These are phyloP conservation scores for Coffea eugenioides DNA, from an alignment of 257 asterid genomes.

Conservation along the genomic window DNA sequence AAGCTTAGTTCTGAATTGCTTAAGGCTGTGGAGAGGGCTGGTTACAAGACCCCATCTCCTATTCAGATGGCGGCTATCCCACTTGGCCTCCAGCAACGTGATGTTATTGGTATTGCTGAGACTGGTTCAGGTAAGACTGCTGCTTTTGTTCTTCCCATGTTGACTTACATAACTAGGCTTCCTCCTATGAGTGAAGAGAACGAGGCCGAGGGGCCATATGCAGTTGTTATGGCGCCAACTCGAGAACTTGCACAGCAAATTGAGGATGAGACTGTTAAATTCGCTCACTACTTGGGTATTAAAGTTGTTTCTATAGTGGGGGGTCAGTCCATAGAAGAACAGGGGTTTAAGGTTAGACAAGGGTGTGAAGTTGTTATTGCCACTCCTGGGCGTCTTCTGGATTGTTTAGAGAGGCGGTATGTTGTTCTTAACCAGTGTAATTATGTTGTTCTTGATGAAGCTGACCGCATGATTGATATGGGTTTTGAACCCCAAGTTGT, in stretches of 20 bases:
- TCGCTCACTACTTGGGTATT: constrained; percentile 30
- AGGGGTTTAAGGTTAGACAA: constrained; percentile 34
- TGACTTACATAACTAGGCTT: constrained; percentile 32
- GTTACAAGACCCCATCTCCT: constrained; percentile 33
- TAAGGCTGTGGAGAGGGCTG: constrained; percentile 33
- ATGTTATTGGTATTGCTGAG: constrained; percentile 34
- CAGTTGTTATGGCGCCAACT: constrained; percentile 40
- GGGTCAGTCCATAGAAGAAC: constrained; percentile 38
- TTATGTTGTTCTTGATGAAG: constrained; percentile 39
- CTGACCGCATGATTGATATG: constrained; percentile 37
- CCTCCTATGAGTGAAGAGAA: constrained; percentile 32
- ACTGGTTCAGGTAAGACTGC: constrained; percentile 38
- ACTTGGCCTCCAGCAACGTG: constrained; percentile 38
- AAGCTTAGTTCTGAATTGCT: constrained; percentile 25
- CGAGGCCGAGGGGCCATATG: constrained; percentile 39
- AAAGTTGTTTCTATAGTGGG: constrained; percentile 37
- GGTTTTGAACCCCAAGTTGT: constrained; percentile 34
- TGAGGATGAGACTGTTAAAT: constrained; percentile 39
- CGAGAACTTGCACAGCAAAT: constrained; percentile 38
- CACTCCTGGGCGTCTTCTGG: constrained; percentile 35
- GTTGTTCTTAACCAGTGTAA: constrained; percentile 33
- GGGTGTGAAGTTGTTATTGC: constrained; percentile 41
- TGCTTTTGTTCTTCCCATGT: constrained; percentile 32
- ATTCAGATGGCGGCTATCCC: constrained; percentile 40
- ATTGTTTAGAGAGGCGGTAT: constrained; percentile 35